Conservation (phyloP, 2,329 filamentous ascomycete genomes). For the Davidsoniella eucalypti region DNA sequence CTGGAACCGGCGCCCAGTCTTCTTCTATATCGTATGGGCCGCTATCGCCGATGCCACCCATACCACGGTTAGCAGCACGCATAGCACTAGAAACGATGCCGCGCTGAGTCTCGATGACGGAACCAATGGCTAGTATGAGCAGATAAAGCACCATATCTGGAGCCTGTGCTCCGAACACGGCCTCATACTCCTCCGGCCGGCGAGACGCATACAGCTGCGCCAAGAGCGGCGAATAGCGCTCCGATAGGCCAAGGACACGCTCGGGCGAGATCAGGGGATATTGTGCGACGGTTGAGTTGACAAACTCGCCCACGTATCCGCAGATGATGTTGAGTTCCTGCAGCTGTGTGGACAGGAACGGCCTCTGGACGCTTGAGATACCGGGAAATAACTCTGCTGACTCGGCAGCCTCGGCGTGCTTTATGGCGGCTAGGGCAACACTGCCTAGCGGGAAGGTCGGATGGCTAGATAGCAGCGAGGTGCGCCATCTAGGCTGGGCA, state of each 20-base stretch:
- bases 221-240: neutral
- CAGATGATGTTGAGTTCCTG: neutral
- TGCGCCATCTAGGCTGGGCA: neutral
- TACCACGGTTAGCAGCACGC: neutral
- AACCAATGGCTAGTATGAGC: slow-evolving; percentile 1
- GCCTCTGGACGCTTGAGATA: neutral
- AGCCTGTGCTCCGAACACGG: neutral
- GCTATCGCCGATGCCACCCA: neutral
- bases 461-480: too few relatives aligned
- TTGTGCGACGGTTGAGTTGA: neutral
- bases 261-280: slow-evolving; percentile 7
- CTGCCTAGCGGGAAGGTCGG: slow-evolving; percentile 5
- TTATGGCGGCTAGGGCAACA: neutral
- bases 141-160: slow-evolving; percentile 3
- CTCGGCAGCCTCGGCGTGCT: too few relatives aligned
- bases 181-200: neutral
- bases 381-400: neutral
- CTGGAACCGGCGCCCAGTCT: slow-evolving; percentile 1
- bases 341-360: neutral
- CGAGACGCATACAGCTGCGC: neutral
- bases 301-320: slow-evolving; percentile 8
- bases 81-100: neutral
- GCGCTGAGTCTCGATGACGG: slow-evolving; percentile 5
- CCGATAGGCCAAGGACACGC: slow-evolving; percentile 2
- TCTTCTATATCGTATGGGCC: neutral